Base-by-base conservation (phyloP, 2,329 filamentous ascomycete genomes). In the Leptographium radiaticola region DNA sequence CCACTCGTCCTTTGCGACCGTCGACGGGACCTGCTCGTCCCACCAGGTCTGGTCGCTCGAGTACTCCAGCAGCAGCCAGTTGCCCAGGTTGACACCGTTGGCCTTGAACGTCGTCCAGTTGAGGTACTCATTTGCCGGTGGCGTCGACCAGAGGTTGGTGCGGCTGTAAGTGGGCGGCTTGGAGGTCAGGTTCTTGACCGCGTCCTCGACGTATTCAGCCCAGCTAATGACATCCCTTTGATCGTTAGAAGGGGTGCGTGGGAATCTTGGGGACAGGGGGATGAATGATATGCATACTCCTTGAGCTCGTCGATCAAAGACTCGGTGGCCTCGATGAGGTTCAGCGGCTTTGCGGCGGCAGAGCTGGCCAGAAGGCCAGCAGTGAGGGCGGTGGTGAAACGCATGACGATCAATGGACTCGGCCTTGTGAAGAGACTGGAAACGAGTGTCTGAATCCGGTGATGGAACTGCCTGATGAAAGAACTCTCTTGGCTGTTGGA, bases 51-150 rank as follows among this genome's bases (percentile, higher is more conserved):
- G 52, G 46, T 53, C 20, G 46, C 52, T 53, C 3, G 52, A 53
- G 52, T 53, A 53, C 52, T 53, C 52, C 2, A 53, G 38, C 39
- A 53, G 46, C 46, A 53, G 31, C 52, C 52, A 53, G 46, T 53
- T 53, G 30, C 52, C 52, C 38, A 53, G 52, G 52, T 53, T 53
- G 12, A 53, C 52, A 13, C 52, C 52, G 52, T 53, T 53, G 46
- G 52, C 52, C 52, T 53, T 53, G 46, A 53, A 53, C 7, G 52
- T 53, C 39, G 30, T 44, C 52, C 52, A 53, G 46, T 53, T 40
- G 11, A 53, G 30, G 52, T 53, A 53, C 36, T 48, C 1, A 10
- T 30, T 25, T 2, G 18, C 2, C 42, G 42, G 42, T 10, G 42
- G 42, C 20, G 2, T 6, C 11, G 42, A 44, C 42, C 42, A 44